phyloP scores from a whole-genome alignment of 768 basidiomycete genomes.

The Boletus reticulatus region DNA sequence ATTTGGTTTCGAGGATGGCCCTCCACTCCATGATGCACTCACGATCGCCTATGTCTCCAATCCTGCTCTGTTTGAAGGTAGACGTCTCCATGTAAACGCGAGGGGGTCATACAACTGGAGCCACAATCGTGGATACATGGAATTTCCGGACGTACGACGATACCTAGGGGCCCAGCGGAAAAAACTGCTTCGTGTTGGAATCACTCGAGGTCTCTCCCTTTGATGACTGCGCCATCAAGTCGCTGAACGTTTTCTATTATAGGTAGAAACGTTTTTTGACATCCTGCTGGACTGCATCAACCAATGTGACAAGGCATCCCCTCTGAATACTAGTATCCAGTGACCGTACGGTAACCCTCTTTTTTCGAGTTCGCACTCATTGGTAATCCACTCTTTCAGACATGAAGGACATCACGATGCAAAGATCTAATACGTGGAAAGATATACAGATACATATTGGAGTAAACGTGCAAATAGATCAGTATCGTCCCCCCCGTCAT shows the following conservation, averaged over 20 bases:
- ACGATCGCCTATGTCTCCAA: constrained; percentile 72
- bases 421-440: constrained; percentile 6
- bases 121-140: constrained; percentile 81
- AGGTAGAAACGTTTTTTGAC: too few relatives aligned
- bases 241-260: constrained; percentile 2
- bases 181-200: constrained; percentile 74
- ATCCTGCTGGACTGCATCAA: constrained; percentile 59
- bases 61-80: constrained; percentile 63
- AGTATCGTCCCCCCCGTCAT: too few relatives aligned
- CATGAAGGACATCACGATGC: background rate
- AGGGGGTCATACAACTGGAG: constrained; percentile 64
- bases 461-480: background rate
- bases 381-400: background rate
- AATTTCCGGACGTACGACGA: constrained; percentile 56
- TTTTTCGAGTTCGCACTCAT: background rate
- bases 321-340: constrained; percentile 42
- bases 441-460: background rate
- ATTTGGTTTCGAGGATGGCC: constrained; percentile 82
- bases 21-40: constrained; percentile 85
- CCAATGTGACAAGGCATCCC: constrained; percentile 57
- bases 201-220: constrained; percentile 46
- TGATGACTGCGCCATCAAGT: background rate
- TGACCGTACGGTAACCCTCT: too few relatives aligned
- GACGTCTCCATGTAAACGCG: constrained; percentile 72
- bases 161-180: constrained; percentile 70